These are phyloP conservation scores for Picochlorum sp. DNA, from an alignment of 139 green algal genomes.

Conservation along the genomic window DNA sequence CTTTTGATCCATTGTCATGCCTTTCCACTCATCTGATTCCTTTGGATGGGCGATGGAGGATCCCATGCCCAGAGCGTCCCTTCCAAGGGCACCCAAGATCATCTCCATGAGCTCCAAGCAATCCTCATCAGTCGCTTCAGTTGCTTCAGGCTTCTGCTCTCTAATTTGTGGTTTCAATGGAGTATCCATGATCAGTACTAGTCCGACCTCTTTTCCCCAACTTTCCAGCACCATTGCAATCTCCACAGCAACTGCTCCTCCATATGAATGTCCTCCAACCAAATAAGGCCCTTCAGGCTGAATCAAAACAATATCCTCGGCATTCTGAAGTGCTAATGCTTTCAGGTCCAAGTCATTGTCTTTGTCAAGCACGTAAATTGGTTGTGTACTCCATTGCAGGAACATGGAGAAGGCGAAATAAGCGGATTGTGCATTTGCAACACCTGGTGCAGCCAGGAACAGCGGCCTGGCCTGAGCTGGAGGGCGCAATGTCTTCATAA, in stretches of 20 bases:
- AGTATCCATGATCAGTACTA: constrained; percentile 79
- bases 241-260: constrained; percentile 67
- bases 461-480: constrained; percentile 44
- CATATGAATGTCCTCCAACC: constrained; percentile 77
- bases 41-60: constrained; percentile 63
- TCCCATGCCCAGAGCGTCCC: constrained; percentile 70
- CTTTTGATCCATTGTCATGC: constrained; percentile 55
- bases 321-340: constrained; percentile 55
- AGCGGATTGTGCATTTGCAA: constrained; percentile 77
- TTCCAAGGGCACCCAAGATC: constrained; percentile 75
- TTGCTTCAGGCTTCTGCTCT: constrained; percentile 36
- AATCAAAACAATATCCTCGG: constrained; percentile 61
- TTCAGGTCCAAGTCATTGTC: constrained; percentile 79
- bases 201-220: constrained; percentile 66
- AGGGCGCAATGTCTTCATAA: constrained; percentile 66
- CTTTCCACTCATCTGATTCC: constrained; percentile 71
- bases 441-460: constrained; percentile 79
- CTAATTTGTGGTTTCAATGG: constrained; percentile 59
- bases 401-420: constrained; percentile 64
- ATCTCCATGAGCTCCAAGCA: constrained; percentile 86
- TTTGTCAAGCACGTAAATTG: constrained; percentile 87
- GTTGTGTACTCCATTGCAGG: constrained; percentile 57
- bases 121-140: constrained; percentile 56
- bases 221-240: constrained; percentile 71
- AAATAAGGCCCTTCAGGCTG: constrained; percentile 75